Evolutionary conservation across 2,329 filamentous ascomycete genomes (phyloP).

Genomic region (Talaromyces atroroseus): DNA sequence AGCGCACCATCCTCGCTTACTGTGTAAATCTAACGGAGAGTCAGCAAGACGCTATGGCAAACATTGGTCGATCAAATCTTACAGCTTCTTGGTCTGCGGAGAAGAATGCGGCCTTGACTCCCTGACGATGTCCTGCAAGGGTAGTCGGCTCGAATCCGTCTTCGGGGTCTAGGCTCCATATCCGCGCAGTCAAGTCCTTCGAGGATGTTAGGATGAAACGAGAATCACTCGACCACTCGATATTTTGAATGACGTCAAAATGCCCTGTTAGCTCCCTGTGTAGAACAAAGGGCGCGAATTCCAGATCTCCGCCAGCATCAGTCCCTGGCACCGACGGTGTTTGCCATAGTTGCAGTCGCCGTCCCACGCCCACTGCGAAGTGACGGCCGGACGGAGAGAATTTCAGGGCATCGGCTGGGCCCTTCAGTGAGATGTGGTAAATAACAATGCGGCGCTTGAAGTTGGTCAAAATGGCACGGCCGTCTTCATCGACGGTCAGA

Average conservation of each 20-base stretch:
- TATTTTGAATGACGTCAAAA: conserved; percentile 76
- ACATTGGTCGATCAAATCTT: conserved; percentile 16
- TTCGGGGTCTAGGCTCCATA: conserved; percentile 89
- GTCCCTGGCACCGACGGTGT: conserved; percentile 84
- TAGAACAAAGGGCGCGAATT: conserved; percentile 90
- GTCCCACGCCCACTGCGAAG: conserved; percentile 82
- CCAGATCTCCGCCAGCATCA: conserved; percentile 71
- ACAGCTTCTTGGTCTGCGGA: conserved; percentile 82
- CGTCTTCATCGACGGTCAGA: conserved; percentile 89
- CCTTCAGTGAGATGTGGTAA: conserved; percentile 92
- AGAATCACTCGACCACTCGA: conserved; percentile 95
- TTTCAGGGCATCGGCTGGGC: conserved; percentile 72
- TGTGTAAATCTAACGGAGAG: conserved; percentile 64
- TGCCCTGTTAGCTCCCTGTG: conserved; percentile 83
- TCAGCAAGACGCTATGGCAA: conserved; percentile 5
- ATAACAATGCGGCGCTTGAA: conserved; percentile 78
- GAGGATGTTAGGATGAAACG: conserved; percentile 90
- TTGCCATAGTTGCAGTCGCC: conserved; percentile 91
- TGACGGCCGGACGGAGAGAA: conserved; percentile 88
- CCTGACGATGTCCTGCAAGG: conserved; percentile 83
- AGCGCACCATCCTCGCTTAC: conserved; percentile 96
- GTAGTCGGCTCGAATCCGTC: conserved; percentile 87
- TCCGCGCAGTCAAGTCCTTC: conserved; percentile 83
- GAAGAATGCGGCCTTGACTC: conserved; percentile 93
- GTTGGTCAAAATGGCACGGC: conserved; percentile 87